These are phyloP conservation scores for Aspergillus sp. DNA, from an alignment of 2,329 filamentous ascomycete species.

Conservation along the genomic window DNA sequence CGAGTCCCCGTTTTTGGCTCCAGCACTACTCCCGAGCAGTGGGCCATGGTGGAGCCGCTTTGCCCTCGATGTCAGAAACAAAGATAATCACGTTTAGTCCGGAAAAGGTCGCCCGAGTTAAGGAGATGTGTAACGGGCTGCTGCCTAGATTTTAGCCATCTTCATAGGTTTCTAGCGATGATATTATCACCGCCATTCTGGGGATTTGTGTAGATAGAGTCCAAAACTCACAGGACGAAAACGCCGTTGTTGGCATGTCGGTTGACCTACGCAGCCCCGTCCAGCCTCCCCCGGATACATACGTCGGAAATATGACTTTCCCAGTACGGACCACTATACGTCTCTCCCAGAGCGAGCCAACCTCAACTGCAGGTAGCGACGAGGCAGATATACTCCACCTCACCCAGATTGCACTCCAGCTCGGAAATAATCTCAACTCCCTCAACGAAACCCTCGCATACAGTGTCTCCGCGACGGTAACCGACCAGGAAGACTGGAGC, in stretches of 20 bases:
- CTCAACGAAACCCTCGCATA: background rate
- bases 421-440: background rate
- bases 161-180: conserved; percentile 1
- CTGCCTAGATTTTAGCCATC: background rate
- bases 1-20: conserved; percentile 1
- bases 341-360: background rate
- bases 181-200: conserved; percentile 3
- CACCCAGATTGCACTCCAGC: background rate
- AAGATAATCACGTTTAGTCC: background rate
- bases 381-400: background rate
- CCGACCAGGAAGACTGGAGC: conserved; percentile 1
- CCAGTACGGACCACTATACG: background rate
- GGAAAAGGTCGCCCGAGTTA: conserved; percentile 1
- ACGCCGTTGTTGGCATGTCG: background rate
- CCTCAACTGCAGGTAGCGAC: background rate
- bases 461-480: conserved; percentile 1
- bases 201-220: background rate
- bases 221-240: background rate
- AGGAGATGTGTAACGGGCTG: background rate
- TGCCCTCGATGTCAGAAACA: background rate
- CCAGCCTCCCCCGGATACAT: conserved; percentile 2
- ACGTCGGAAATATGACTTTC: background rate
- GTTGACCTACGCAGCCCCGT: conserved; percentile 2
- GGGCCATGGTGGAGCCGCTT: conserved; percentile 1
- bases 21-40: conserved; percentile 1